Evolutionary conservation across 106 monocot genomes (phyloP).

Genomic region (Cymbidium sinense): DNA sequence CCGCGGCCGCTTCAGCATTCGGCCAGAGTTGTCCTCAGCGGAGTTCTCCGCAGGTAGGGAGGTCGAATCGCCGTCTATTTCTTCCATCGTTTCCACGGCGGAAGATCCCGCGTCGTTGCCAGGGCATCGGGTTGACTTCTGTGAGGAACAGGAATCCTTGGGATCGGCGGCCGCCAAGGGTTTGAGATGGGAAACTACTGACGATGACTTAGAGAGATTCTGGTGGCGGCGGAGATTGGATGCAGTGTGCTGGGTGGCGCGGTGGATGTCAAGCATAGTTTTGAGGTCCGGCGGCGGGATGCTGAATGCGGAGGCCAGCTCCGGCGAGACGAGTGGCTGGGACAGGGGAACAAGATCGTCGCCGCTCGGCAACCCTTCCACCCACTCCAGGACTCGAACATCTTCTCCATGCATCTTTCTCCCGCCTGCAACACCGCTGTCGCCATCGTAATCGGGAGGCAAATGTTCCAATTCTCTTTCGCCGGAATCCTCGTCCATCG

Average conservation of each 20-base stretch:
- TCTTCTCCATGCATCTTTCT: background rate
- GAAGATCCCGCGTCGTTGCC: background rate
- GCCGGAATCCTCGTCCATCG: background rate
- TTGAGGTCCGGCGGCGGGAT: background rate
- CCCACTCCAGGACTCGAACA: slow-evolving; percentile 5
- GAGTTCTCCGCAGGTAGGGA: slow-evolving; percentile 7
- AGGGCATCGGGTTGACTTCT: background rate
- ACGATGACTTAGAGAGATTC: background rate
- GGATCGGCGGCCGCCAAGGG: background rate
- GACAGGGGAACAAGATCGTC: slow-evolving; percentile 10
- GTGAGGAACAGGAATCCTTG: background rate
- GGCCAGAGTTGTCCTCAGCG: slow-evolving; percentile 2
- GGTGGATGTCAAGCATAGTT: slow-evolving; percentile 8
- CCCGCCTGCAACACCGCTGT: background rate
- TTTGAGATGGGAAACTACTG: background rate
- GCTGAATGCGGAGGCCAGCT: slow-evolving; percentile 11
- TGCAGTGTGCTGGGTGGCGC: background rate
- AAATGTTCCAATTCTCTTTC: background rate
- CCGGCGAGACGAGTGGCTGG: slow-evolving; percentile 9
- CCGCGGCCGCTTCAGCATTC: slow-evolving; percentile 26
- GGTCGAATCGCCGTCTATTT: slow-evolving; percentile 2
- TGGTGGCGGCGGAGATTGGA: background rate
- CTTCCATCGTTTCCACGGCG: background rate
- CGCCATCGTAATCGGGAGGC: background rate
- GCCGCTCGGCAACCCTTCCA: slow-evolving; percentile 6